Conservation (phyloP, 306 rosid species). For the Hippophae rhamnoides region DNA sequence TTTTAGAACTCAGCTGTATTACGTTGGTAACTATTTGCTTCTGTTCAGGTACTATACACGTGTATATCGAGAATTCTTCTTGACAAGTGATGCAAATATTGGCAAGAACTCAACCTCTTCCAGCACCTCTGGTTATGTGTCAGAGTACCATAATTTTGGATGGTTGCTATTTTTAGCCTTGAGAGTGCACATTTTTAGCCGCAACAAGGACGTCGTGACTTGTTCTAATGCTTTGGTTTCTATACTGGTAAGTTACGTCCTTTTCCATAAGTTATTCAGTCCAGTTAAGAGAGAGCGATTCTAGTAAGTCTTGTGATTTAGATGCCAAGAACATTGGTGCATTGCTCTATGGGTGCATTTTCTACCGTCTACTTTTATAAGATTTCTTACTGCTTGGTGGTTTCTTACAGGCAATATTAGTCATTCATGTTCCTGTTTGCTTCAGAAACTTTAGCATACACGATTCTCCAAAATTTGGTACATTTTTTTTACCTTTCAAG, state of each 20-base stretch:
- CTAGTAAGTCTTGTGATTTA: not conserved
- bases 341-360: not conserved
- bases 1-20: constrained; percentile 4
- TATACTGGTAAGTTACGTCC: constrained; percentile 60
- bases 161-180: constrained; percentile 98
- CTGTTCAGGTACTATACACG: constrained; percentile 69
- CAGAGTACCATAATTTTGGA: constrained; percentile 88
- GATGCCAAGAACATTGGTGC: not conserved
- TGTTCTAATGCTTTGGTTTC: constrained; percentile 86
- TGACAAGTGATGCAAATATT: constrained; percentile 44
- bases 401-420: constrained; percentile 65
- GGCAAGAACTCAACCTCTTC: constrained; percentile 32
- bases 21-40: constrained; percentile 17
- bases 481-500: constrained; percentile 9
- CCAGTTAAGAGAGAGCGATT: not conserved
- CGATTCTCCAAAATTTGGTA: constrained; percentile 72
- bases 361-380: not conserved
- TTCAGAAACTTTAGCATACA: constrained; percentile 58
- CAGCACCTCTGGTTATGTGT: constrained; percentile 33
- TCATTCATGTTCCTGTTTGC: constrained; percentile 71
- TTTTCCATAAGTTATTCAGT: not conserved
- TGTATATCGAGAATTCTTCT: constrained; percentile 67
- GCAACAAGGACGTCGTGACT: constrained; percentile 80
- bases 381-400: constrained; percentile 20
- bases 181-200: constrained; percentile 85